Evolutionary conservation across 495 filamentous ascomycete genomes (phyloP).

Genomic region (Sordaria brevicollis): DNA sequence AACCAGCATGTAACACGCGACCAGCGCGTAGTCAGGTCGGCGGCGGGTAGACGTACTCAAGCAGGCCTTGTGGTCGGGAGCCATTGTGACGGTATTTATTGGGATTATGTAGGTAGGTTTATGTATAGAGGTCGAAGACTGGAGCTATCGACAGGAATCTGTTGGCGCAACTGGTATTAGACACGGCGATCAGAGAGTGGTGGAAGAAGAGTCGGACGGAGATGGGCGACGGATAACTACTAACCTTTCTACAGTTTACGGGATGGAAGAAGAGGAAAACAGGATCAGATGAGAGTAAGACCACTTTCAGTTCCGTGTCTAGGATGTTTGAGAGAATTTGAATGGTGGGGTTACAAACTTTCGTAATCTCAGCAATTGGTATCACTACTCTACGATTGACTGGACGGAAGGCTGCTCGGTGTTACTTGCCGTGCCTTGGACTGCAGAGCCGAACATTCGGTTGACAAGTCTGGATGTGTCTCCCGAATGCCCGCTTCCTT

Average conservation of each 20-base stretch:
- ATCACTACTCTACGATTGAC: too few relatives aligned
- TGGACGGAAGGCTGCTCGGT: background rate
- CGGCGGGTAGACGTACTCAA: constrained; percentile 55
- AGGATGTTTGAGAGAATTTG: background rate
- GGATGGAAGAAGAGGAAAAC: background rate
- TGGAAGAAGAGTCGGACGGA: background rate
- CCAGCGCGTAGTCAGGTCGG: constrained; percentile 33
- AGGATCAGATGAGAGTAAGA: background rate
- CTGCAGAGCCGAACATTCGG: background rate
- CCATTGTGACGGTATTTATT: constrained; percentile 43
- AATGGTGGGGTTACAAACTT: background rate
- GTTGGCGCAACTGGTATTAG: background rate
- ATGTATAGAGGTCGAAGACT: background rate
- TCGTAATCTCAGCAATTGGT: background rate
- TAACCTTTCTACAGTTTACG: background rate
- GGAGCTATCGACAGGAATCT: background rate
- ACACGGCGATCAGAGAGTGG: background rate
- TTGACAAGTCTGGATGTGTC: background rate
- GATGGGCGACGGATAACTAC: background rate
- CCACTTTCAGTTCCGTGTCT: background rate
- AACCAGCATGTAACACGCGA: constrained; percentile 34
- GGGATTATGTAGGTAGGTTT: background rate
- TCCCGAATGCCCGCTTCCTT: background rate
- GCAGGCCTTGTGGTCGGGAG: constrained; percentile 84
- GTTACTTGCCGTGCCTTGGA: background rate